Conservation (phyloP, 371 early-diverging fungal species). For the Mucor velutinosus region DNA sequence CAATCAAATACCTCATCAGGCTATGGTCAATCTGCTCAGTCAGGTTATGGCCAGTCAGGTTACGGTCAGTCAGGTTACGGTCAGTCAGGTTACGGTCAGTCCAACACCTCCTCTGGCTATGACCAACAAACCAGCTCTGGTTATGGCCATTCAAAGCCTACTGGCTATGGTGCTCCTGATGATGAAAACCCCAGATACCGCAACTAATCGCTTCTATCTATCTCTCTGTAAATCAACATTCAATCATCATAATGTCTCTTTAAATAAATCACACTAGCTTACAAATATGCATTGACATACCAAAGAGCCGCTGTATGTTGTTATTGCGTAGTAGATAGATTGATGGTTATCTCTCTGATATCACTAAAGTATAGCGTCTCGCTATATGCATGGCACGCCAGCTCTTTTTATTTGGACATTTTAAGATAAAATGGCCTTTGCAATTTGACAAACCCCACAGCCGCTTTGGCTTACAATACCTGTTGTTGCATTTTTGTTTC, state of each 20-base stretch:
- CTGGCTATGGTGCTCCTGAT: conserved; percentile 33
- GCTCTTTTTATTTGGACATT: too few species aligned
- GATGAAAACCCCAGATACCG: conserved; percentile 13
- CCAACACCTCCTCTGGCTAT: neutral
- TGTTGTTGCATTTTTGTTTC: too few species aligned
- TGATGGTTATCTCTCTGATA: too few species aligned
- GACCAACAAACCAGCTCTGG: neutral
- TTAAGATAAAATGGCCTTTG: too few species aligned
- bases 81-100: neutral
- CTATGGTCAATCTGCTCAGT: neutral
- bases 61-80: neutral
- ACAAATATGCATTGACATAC: neutral
- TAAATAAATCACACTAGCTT: neutral
- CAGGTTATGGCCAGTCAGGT: too few species aligned
- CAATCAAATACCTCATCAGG: neutral
- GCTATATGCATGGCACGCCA: too few species aligned
- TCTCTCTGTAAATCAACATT: neutral
- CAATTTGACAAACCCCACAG: too few species aligned
- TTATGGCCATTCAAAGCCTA: neutral
- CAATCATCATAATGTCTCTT: neutral
- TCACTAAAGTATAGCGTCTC: too few species aligned
- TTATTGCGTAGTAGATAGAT: too few species aligned
- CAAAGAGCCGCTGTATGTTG: too few species aligned
- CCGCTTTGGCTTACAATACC: too few species aligned
- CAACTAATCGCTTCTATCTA: neutral